A percentile compares a stretch with the other conserved stretches of the same genome.
These are phyloP conservation scores for Diplodia scrobiculata DNA, from an alignment of 2,329 filamentous ascomycete species.

Conservation along the genomic window DNA sequence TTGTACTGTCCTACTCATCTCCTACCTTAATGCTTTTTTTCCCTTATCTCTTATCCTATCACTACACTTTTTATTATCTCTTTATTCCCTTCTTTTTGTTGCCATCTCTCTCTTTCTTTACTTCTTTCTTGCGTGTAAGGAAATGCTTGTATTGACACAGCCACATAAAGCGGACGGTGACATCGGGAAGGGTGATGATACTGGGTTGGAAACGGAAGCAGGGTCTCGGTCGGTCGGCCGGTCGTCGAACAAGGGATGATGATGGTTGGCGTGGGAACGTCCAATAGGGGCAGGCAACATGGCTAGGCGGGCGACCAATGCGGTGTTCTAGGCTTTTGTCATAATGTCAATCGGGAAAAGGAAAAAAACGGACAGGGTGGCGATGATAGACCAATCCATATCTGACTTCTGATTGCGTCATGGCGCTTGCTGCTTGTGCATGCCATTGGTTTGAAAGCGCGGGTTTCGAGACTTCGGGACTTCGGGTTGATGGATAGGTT, in stretches of 20 bases:
- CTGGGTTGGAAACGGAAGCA: conserved; percentile 4
- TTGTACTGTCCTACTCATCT: not conserved
- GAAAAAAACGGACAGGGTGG: not conserved
- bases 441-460: not conserved
- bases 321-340: conserved; percentile 8
- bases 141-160: conserved; percentile 1
- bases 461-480: no score
- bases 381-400: conserved; percentile 28
- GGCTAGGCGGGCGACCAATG: not conserved
- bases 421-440: not conserved
- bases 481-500: no score
- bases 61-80: not conserved
- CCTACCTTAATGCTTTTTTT: conserved; percentile 4
- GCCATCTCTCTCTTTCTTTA: conserved; percentile 2
- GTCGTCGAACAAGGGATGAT: not conserved
- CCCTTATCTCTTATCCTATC: not conserved
- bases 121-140: conserved; percentile 3
- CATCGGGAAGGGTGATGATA: conserved; percentile 19
- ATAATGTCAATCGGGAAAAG: conserved; percentile 11
- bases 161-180: conserved; percentile 12
- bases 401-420: conserved; percentile 24
- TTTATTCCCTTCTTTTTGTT: not conserved
- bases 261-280: not conserved
- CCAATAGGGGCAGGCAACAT: not conserved
- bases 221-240: not conserved